phyloP scores from a whole-genome alignment of 208 protist species.

The Acanthamoeba lenticulata region DNA sequence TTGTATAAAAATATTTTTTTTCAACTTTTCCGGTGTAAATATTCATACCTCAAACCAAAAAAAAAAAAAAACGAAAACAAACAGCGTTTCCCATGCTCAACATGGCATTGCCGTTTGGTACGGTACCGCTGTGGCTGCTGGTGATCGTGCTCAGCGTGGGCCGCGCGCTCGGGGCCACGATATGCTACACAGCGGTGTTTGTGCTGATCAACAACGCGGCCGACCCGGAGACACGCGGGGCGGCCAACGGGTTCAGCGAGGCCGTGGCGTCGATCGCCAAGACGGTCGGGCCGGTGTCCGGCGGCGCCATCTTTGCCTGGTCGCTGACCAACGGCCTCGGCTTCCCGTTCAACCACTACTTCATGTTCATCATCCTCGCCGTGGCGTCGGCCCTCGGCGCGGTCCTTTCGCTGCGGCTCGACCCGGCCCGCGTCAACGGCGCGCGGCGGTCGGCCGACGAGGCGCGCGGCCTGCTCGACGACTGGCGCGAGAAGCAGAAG shows the following conservation, averaged over 20 bases:
- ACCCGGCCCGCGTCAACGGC: not conserved
- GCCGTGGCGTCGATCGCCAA: slow-evolving; percentile 8
- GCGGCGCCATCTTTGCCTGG: slow-evolving; percentile 41
- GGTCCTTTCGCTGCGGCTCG: slow-evolving; percentile 1
- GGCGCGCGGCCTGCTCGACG: not conserved
- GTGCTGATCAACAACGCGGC: slow-evolving; percentile 40
- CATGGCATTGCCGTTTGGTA: not conserved
- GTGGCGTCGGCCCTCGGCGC: not conserved
- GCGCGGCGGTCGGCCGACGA: not conserved
- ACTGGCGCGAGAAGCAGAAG: not conserved
- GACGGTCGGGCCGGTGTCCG: not conserved
- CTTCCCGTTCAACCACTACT: slow-evolving; percentile 60
- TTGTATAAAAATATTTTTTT: not conserved
- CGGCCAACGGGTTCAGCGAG: slow-evolving; percentile 36
- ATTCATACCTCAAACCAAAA: too few species aligned
- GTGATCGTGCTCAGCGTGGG: not conserved
- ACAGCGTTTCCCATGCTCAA: not conserved
- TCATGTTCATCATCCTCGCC: slow-evolving; percentile 34
- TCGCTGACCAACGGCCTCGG: slow-evolving; percentile 3
- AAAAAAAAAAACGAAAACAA: not conserved
- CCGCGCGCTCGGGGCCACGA: slow-evolving; percentile 1
- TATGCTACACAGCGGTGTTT: not conserved
- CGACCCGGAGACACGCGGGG: not conserved
- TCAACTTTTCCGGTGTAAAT: too few species aligned
- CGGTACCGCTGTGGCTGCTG: not conserved